Conservation (phyloP, 2,329 filamentous ascomycete genomes). For the Diaporthe eres region DNA sequence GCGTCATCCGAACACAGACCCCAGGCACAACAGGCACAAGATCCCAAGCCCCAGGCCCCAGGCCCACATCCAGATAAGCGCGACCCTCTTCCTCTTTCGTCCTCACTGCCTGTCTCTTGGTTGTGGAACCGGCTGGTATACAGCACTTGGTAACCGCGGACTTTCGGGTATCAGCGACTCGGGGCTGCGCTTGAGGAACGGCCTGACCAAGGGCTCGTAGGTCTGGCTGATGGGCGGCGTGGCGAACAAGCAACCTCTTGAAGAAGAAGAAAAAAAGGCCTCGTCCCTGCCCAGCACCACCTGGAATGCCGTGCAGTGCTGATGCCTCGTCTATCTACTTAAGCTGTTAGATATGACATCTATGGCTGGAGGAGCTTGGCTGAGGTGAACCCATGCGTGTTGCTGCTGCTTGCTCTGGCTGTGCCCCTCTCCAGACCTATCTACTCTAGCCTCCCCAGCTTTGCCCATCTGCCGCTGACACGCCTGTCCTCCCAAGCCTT, state of each 20-base stretch:
- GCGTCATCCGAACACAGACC: slow-evolving; percentile 24
- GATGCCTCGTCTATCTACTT: background rate
- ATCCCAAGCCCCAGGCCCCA: background rate
- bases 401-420: background rate
- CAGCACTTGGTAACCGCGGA: background rate
- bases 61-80: slow-evolving; percentile 3
- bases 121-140: background rate
- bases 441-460: background rate
- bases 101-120: background rate
- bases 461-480: slow-evolving; percentile 6
- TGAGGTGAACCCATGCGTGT: background rate
- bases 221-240: background rate
- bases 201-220: background rate
- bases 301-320: background rate
- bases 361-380: background rate
- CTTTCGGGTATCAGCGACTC: slow-evolving; percentile 23
- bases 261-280: too few species aligned
- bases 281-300: background rate
- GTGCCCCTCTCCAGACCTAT: background rate
- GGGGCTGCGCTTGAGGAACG: background rate
- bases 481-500: background rate
- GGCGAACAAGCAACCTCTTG: background rate
- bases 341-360: background rate
- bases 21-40: background rate
- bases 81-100: background rate